These are phyloP conservation scores for Chaetomium sp. DNA, from an alignment of 2,329 filamentous ascomycete genomes.

Conservation along the genomic window DNA sequence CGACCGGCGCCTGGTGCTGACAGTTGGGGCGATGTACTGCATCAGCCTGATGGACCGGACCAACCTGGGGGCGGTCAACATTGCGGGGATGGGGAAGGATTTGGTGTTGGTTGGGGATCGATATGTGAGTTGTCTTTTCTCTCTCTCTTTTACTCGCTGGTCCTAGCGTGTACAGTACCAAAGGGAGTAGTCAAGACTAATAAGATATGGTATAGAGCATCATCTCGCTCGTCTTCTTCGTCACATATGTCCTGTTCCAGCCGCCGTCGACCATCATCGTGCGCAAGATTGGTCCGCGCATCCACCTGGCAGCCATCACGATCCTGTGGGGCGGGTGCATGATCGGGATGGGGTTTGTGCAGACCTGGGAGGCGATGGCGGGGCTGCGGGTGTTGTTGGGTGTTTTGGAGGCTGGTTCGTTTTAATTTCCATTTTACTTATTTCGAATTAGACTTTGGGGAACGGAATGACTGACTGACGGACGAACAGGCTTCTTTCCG, in stretches of 20 bases:
- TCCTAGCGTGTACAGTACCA: background rate
- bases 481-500: slow-evolving; percentile 53
- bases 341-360: slow-evolving; percentile 60
- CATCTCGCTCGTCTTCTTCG: slow-evolving; percentile 66
- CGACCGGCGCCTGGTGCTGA: slow-evolving; percentile 58
- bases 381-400: slow-evolving; percentile 55
- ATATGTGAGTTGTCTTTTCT: slow-evolving; percentile 32
- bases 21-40: slow-evolving; percentile 63
- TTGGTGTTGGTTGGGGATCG: slow-evolving; percentile 40
- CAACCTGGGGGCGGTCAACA: slow-evolving; percentile 65
- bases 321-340: slow-evolving; percentile 55
- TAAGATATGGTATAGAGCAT: slow-evolving; percentile 41
- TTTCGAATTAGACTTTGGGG: too few relatives aligned
- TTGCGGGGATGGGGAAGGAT: slow-evolving; percentile 56
- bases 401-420: slow-evolving; percentile 51
- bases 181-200: background rate
- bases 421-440: background rate
- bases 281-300: slow-evolving; percentile 57
- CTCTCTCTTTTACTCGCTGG: background rate
- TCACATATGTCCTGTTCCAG: slow-evolving; percentile 66
- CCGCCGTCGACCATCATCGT: slow-evolving; percentile 63
- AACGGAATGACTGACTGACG: background rate
- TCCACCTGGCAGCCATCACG: slow-evolving; percentile 49
- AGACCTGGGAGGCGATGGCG: slow-evolving; percentile 45
- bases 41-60: slow-evolving; percentile 73